phyloP scores from a whole-genome alignment of 2,329 filamentous ascomycete genomes.

The Tolypocladium amazonense region DNA sequence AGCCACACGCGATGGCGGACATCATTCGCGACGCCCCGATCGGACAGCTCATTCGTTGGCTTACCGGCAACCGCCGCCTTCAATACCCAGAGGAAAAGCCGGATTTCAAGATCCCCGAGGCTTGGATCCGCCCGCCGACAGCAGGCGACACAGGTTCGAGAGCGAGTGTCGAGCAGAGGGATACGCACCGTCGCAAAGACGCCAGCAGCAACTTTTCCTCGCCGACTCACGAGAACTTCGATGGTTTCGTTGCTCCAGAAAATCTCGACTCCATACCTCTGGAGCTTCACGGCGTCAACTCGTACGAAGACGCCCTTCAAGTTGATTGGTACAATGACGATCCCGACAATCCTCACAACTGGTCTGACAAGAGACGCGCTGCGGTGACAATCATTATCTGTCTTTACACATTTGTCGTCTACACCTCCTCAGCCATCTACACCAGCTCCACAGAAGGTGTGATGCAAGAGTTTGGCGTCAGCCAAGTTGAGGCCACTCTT shows the following conservation, averaged over 20 bases:
- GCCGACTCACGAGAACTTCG: not conserved
- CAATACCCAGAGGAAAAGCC: slow-evolving; percentile 49
- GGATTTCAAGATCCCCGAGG: slow-evolving; percentile 40
- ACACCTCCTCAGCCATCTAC: slow-evolving; percentile 37
- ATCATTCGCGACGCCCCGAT: slow-evolving; percentile 43
- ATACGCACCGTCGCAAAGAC: not conserved
- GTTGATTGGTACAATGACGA: slow-evolving; percentile 47
- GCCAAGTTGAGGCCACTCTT: slow-evolving; percentile 38
- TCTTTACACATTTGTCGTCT: slow-evolving; percentile 51
- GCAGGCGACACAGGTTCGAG: not conserved
- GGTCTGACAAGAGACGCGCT: slow-evolving; percentile 35
- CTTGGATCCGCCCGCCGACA: slow-evolving; percentile 12
- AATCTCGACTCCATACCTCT: slow-evolving; percentile 31
- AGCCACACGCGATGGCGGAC: slow-evolving; percentile 13
- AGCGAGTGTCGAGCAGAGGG: not conserved
- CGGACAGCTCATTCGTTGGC: slow-evolving; percentile 46
- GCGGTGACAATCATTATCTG: slow-evolving; percentile 35
- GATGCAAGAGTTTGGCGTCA: slow-evolving; percentile 41
- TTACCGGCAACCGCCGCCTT: slow-evolving; percentile 40
- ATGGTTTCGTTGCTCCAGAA: slow-evolving; percentile 5
- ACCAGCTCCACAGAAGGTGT: slow-evolving; percentile 35
- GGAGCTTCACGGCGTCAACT: slow-evolving; percentile 31
- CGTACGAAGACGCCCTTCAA: slow-evolving; percentile 34
- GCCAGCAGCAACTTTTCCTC: not conserved
- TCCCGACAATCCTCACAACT: slow-evolving; percentile 44